Evolutionary conservation across 2,329 filamentous ascomycete species (phyloP), one percentile per base, ranked within the genome.

Genomic region (Calonectria crousiana): DNA sequence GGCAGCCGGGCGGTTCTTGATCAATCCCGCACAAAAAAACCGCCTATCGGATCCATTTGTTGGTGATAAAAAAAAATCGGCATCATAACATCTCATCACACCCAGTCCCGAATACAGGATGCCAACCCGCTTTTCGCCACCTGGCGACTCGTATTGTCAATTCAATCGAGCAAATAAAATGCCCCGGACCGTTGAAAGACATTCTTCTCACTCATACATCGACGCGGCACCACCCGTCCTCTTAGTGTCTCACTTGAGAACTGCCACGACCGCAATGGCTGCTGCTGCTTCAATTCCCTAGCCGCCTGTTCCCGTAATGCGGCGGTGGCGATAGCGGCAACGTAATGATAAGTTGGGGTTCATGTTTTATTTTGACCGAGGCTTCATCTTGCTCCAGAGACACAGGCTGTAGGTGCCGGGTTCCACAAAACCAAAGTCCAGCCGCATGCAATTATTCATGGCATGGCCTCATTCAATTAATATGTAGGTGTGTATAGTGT

Each of bases 141-240:
- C 51, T 32, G 47, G 36, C n/a, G 44, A 38, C 20, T 32, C 28
- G 44, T 65, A 3, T 62, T 62, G 56, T 26, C 38, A 62, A 41
- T 34, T 41, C 56, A 41, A 62, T 62, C 56, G 34, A 62, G 26
- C 23, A 62, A 62, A 26, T 26, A 60, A 60, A 51, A 28, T 34
- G 10, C 66, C 53, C 52, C 52, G 65, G 65, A 23, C 65, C 65
- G 65, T 52, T 41, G 49, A 68, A 49, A 69, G 56, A 69, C 66
- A 72, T 16, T 62, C 30, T 52, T 58, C 71, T 68, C 53, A 62
- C 71, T 68, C 53, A 62, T 53, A 73, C 58, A 69, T 53, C n/a
- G 66, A 69, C 47, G 47, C 71, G 71, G 71, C 71, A 73, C 66
- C 66, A 60, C 71, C 71, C 71, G 71, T 38, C 58, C 66, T 32